Evolutionary conservation across 768 basidiomycete species (phyloP).

Genomic region (Mycena vitilis): DNA sequence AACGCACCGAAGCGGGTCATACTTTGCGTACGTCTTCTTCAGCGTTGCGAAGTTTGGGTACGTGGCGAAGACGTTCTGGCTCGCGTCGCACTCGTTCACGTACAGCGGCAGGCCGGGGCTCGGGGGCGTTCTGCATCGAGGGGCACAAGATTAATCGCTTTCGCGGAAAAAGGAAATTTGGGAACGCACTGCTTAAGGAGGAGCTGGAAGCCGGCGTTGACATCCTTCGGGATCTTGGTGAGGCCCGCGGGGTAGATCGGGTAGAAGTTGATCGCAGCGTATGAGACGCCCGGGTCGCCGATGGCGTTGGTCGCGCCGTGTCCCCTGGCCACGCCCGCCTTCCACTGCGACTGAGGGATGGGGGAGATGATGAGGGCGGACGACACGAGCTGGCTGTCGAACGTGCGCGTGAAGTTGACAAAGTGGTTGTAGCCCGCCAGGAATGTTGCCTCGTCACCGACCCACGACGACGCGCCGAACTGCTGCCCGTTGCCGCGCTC

Average conservation of each 20-base stretch:
- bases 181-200: conserved; percentile 41
- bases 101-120: conserved; percentile 31
- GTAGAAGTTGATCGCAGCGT: conserved; percentile 21
- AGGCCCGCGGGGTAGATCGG: conserved; percentile 9
- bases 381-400: conserved; percentile 37
- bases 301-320: conserved; percentile 13
- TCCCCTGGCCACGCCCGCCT: conserved; percentile 30
- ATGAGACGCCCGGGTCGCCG: conserved; percentile 23
- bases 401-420: conserved; percentile 42
- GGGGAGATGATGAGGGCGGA: conserved; percentile 51
- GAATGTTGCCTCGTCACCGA: conserved; percentile 42
- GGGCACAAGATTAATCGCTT: neutral
- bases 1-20: conserved; percentile 56
- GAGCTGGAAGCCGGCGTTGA: neutral
- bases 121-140: neutral
- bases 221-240: neutral
- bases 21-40: conserved; percentile 52
- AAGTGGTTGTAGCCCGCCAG: conserved; percentile 45
- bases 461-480: conserved; percentile 50
- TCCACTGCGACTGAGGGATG: conserved; percentile 47
- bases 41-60: conserved; percentile 52
- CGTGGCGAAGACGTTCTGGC: conserved; percentile 52
- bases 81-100: conserved; percentile 53
- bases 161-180: neutral
- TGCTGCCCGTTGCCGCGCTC: conserved; percentile 47